Conservation (phyloP, 768 basidiomycete species). For the Boletus rex-veris region DNA sequence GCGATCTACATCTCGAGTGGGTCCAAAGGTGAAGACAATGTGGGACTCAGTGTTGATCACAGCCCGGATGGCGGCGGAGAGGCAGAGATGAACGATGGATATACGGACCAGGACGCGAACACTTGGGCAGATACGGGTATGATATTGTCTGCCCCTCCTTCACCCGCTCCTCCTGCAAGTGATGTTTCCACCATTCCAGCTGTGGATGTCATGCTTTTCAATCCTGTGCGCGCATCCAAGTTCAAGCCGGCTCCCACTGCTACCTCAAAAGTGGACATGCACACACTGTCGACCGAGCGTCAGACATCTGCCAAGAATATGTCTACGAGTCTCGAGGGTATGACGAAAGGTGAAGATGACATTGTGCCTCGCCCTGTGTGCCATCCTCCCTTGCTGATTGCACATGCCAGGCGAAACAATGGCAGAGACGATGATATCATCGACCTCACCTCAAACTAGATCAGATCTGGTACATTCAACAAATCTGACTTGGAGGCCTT, state of each 20-base stretch:
- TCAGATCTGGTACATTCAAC: too few relatives aligned
- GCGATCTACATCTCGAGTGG: slow-evolving; percentile 28
- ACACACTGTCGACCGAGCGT: not conserved
- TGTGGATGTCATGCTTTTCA: not conserved
- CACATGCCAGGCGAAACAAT: slow-evolving; percentile 16
- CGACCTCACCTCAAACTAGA: slow-evolving; percentile 43
- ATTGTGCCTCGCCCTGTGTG: not conserved
- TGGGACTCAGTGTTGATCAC: not conserved
- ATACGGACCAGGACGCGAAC: slow-evolving; percentile 3
- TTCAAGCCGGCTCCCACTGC: slow-evolving; percentile 16
- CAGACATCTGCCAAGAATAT: not conserved
- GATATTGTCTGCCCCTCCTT: slow-evolving; percentile 27
- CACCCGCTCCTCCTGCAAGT: not conserved
- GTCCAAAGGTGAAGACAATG: slow-evolving; percentile 21
- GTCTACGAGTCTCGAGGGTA: not conserved
- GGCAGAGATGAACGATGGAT: not conserved
- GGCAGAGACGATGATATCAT: slow-evolving; percentile 31
- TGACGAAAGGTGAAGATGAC: not conserved
- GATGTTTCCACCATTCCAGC: not conserved
- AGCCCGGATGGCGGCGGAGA: not conserved
- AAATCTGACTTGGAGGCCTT: too few relatives aligned
- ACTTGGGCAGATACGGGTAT: slow-evolving; percentile 21
- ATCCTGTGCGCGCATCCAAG: slow-evolving; percentile 10
- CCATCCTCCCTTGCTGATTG: slow-evolving; percentile 20
- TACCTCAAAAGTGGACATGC: not conserved